Evolutionary conservation across 306 rosid genomes (phyloP).

Genomic region (Mimosa bimucronata): DNA sequence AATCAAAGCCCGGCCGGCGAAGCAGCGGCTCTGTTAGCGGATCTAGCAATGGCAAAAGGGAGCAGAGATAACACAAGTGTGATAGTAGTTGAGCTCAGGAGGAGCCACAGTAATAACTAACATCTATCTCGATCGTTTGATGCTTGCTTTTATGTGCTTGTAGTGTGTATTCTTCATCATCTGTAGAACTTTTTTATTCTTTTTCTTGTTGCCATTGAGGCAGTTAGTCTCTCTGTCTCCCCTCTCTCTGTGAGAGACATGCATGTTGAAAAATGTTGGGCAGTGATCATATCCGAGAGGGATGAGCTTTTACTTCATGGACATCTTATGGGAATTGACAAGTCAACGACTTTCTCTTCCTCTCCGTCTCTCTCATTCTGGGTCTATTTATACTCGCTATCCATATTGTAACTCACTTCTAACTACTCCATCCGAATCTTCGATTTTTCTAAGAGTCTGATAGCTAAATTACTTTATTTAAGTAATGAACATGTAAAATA

Average conservation of each 20-base stretch:
- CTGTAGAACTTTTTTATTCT: not conserved
- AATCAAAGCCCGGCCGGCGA: conserved; percentile 47
- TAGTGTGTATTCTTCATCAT: not conserved
- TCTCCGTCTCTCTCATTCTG: no score
- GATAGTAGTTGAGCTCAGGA: conserved; percentile 64
- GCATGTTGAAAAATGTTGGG: not conserved
- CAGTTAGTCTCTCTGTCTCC: not conserved
- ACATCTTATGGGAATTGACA: not conserved
- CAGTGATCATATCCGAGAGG: not conserved
- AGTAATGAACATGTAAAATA: no score
- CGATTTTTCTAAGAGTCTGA: no score
- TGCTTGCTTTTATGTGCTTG: not conserved
- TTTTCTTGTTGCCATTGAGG: not conserved
- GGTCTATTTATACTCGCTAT: no score
- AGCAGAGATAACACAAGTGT: conserved; percentile 89
- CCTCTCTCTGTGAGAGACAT: not conserved
- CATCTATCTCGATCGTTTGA: not conserved
- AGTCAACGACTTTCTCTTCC: not conserved
- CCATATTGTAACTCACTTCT: no score
- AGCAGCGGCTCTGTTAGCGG: conserved; percentile 70
- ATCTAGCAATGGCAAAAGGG: conserved; percentile 80
- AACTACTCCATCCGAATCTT: no score
- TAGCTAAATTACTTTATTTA: no score
- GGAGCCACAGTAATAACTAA: conserved; percentile 1
- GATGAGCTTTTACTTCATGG: not conserved